Evolutionary conservation across 768 basidiomycete species (phyloP).

Genomic region (Boletus sp.): DNA sequence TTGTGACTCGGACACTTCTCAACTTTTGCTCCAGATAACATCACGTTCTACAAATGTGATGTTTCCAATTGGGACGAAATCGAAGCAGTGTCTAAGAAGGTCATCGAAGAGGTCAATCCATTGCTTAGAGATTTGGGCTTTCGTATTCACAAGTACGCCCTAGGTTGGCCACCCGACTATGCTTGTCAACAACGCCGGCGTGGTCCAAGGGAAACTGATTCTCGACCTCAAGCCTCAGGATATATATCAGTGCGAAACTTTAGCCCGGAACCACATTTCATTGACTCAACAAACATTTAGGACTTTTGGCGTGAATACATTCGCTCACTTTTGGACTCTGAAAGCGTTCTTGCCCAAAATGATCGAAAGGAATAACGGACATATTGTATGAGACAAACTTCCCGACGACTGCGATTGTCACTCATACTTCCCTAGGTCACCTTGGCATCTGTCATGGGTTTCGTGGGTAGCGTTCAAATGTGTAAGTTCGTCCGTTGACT

Average conservation of each 20-base stretch:
- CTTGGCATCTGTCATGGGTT: constrained; percentile 70
- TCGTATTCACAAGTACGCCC: background rate
- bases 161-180: constrained; percentile 89
- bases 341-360: constrained; percentile 92
- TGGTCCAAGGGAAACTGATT: constrained; percentile 86
- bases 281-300: constrained; percentile 39
- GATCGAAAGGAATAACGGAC: constrained; percentile 74
- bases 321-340: constrained; percentile 89
- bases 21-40: constrained; percentile 53
- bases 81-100: constrained; percentile 63
- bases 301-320: constrained; percentile 85
- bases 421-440: constrained; percentile 54
- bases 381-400: constrained; percentile 60
- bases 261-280: constrained; percentile 25
- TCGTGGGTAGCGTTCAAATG: constrained; percentile 72
- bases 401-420: background rate
- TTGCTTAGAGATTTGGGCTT: background rate
- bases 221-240: constrained; percentile 79
- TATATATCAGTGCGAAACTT: constrained; percentile 78
- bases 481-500: constrained; percentile 44
- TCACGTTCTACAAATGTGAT: constrained; percentile 87
- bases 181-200: constrained; percentile 92
- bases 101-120: constrained; percentile 69
- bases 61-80: constrained; percentile 89
- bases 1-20: background rate